Percentiles rank a stretch among this genome's conserved stretches.
These are phyloP conservation scores for Baorangia bicolor DNA, from an alignment of 768 basidiomycete species.

Conservation along the genomic window DNA sequence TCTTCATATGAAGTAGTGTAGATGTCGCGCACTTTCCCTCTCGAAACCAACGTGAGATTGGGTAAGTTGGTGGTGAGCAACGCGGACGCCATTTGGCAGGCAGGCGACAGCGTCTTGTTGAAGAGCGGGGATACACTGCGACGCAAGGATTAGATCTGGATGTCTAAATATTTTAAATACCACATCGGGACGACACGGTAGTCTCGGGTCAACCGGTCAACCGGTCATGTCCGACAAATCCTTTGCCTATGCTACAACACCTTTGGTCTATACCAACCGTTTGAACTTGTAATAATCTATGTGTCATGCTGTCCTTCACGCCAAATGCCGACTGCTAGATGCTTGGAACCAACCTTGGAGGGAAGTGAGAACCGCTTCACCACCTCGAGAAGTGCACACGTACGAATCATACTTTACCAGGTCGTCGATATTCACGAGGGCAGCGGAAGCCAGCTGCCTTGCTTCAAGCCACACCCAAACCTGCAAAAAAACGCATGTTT, in stretches of 20 bases:
- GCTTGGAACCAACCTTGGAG: conserved; percentile 49
- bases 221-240: conserved; percentile 9
- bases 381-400: conserved; percentile 29
- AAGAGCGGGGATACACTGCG: conserved; percentile 1
- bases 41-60: conserved; percentile 68
- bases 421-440: conserved; percentile 79
- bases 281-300: conserved; percentile 15
- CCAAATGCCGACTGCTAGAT: conserved; percentile 30
- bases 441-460: conserved; percentile 76
- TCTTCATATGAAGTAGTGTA: conserved; percentile 72
- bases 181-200: conserved; percentile 15
- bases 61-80: conserved; percentile 59
- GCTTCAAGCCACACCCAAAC: conserved; percentile 95
- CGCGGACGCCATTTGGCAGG: conserved; percentile 30
- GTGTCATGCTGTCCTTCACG: neutral
- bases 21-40: conserved; percentile 96
- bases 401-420: conserved; percentile 86
- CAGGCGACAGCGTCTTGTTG: neutral
- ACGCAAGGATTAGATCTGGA: neutral
- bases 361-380: conserved; percentile 13
- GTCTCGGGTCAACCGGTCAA: neutral
- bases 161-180: conserved; percentile 7
- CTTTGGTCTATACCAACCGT: conserved; percentile 4
- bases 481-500: conserved; percentile 37
- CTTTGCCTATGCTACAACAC: conserved; percentile 20